Evolutionary conservation across 345 rosid species (phyloP), one percentile per base, ranked within the genome.

Genomic region (Angophora floribunda): DNA sequence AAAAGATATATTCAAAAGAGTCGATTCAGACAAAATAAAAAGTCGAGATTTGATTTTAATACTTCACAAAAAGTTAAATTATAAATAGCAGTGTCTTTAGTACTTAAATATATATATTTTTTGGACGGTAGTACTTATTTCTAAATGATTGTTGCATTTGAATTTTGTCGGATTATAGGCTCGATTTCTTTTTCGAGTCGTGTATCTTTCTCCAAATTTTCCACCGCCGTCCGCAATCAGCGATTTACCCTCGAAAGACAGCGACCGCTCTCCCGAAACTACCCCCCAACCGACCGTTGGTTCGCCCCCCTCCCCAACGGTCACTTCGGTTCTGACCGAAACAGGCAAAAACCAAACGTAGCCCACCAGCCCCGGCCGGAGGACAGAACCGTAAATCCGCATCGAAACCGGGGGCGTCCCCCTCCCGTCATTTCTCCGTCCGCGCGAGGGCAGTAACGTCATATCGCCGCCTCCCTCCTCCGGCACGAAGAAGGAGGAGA

Each of bases 341-440:
- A 36, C 82, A 9, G 82, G 26, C 47, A 17, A 36, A 70, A 36
- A 70, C 80, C 47, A 17, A 13, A 26, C 80, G 80, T 24, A 2
- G 80, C 24, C 2, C 80, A 2, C 19, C 82, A n/a, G 36, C 49
- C 4, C 19, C 6, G 65, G 53, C 47, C n/a, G 3, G 24, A 52
- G 89, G 88, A 53, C 84, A 89, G 78, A 86, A 4, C 13, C 22
- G 91, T 87, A 89, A 90, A 79, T 92, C 21, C 51, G 6, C 3
- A 75, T 5, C 19, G 50, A 21, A 51, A 11, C 1, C 10, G 14
- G 0, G 52, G 30, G 15, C 13, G 9, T 22, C 47, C 4, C n/a
- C 19, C 17, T 21, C 79, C 12, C 65, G 89, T 80, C 22, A 82
- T 80, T 88, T 28, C 52, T 32, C 22, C 52, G 30, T 45, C 80